A percentile compares a stretch with the other conserved stretches of the same genome.
These are phyloP conservation scores for Poa pratensis DNA, from an alignment of 176 grass and related monocot genomes.

Conservation along the genomic window DNA sequence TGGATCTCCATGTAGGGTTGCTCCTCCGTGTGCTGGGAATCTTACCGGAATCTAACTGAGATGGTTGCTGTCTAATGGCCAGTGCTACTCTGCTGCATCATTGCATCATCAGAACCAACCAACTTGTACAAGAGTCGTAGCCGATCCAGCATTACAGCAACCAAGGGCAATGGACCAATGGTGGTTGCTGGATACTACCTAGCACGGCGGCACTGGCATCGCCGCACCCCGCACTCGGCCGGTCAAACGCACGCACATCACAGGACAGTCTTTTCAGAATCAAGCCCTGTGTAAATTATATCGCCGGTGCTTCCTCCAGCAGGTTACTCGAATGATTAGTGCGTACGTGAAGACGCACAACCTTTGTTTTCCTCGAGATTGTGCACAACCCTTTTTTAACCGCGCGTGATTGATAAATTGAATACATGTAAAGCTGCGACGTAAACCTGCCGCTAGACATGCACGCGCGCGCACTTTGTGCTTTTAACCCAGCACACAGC, in stretches of 20 bases:
- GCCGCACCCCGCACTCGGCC: neutral
- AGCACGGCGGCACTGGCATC: neutral
- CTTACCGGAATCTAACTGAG: neutral
- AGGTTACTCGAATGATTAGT: conserved; percentile 26
- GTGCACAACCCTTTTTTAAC: neutral
- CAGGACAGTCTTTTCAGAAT: conserved; percentile 16
- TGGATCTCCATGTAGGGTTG: neutral
- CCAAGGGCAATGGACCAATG: conserved; percentile 5
- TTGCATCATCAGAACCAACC: neutral
- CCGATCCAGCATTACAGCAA: neutral
- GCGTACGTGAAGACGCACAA: neutral
- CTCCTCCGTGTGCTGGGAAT: neutral
- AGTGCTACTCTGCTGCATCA: neutral
- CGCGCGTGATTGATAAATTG: neutral
- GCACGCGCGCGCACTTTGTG: conserved; percentile 18
- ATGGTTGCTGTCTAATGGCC: neutral
- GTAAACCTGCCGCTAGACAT: conserved; percentile 28
- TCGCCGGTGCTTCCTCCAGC: neutral
- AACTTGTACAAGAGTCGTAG: neutral
- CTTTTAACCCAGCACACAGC: neutral
- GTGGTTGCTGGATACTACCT: neutral
- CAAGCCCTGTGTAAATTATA: neutral
- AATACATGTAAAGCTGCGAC: conserved; percentile 11
- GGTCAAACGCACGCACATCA: neutral
- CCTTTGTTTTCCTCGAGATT: neutral